Evolutionary conservation across 192 early-diverging fungal genomes (phyloP), one percentile per base, ranked within the genome.

Genomic region (Coemansia sp.): DNA sequence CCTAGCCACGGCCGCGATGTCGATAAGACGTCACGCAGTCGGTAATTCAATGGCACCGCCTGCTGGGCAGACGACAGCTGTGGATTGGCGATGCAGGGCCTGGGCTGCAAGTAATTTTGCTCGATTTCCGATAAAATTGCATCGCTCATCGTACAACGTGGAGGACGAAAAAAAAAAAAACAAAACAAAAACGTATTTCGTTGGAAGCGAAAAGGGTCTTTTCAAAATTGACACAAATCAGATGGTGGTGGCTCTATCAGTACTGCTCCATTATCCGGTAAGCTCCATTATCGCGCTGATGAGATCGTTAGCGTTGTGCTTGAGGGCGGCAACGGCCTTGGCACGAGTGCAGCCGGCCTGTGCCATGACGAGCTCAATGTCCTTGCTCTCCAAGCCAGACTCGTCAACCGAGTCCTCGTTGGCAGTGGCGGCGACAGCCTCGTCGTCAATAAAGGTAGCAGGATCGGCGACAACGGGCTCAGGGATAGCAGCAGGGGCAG

Each of bases 281-380:
- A 84, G 66, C 58, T 84, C 93, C 95, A 97, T 97, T 85, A 97
- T 96, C 64, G 97, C 93, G 77, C 96, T 96, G 72, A 99, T 91
- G 64, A 97, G 91, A 77, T 99, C 94, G 83, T 87, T 92, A 72
- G 86, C 72, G 85, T 91, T 88, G 62, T 84, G 84, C 85, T 91
- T 93, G 70, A 99, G 86, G 34, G 95, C 95, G 84, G 89, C 91
- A 76, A 97, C 85, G 31, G 97, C 97, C 87, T 94, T 91, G 79
- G 85, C 71, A 43, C 95, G 92, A 60, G 86, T 84, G 73, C 89
- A 90, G 77, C 87, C 88, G 68, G 94, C 94, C 87, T 99, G 97
- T 43, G 75, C 66, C 79, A 97, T 89, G 70, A 99, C 94, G 48
- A 99, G 85, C 73, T 95, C 95, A 75, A 97, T 92, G 79, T 99